Conservation (phyloP, 495 filamentous ascomycete species). For the Alectoria sarmentosa region DNA sequence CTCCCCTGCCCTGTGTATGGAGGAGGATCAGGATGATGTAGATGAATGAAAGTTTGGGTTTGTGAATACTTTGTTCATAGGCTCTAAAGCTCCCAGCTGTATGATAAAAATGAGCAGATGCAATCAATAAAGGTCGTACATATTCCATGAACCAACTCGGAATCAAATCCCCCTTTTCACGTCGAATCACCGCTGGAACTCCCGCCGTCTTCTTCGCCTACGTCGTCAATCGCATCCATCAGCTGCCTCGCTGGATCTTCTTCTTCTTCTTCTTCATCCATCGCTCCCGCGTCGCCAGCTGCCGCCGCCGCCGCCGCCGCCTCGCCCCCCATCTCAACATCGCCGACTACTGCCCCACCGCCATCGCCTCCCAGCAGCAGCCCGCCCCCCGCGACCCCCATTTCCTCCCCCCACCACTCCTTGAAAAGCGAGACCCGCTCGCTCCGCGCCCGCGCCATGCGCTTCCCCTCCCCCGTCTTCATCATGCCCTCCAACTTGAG, state of each 20-base stretch:
- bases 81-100: no score
- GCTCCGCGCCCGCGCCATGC: conserved; percentile 48
- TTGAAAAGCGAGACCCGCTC: conserved; percentile 49
- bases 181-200: not conserved
- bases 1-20: no score
- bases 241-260: not conserved
- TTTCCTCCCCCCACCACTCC: conserved; percentile 46
- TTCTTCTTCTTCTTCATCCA: not conserved
- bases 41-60: no score
- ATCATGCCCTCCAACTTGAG: conserved; percentile 54
- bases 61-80: no score
- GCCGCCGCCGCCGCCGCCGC: accelerated
- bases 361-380: no score
- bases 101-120: not conserved
- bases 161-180: not conserved
- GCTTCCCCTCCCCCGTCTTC: conserved; percentile 59
- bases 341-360: no score
- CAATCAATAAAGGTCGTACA: no score
- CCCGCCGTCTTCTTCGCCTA: not conserved
- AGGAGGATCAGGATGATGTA: no score
- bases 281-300: not conserved
- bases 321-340: not conserved
- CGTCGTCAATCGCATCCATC: not conserved
- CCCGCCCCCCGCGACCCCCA: not conserved
- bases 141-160: not conserved